Base-by-base conservation (phyloP, 225 moss, liverwort and hornwort species). In the Bryum argenteum region DNA sequence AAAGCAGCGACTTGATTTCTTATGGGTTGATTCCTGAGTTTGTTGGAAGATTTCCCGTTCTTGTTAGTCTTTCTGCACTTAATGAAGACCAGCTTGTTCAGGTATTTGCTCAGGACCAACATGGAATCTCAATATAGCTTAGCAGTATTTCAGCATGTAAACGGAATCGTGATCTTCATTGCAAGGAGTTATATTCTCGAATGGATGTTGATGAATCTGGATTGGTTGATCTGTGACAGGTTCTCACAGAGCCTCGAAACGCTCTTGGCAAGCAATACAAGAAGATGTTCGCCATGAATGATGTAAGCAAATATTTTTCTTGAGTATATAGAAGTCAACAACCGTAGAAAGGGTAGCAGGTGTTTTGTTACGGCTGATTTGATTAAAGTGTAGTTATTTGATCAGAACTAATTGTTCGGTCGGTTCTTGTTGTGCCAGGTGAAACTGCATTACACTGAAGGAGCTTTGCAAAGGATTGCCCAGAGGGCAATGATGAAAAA, bases 21-120 rank as follows among this genome's bases (percentile, higher is more conserved):
- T 97, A 97, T 81, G 97, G 97, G 41, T 84, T 97, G 88, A 92
- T 97, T 78, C 97, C 97, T 72, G 97, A 97, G 71, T 97, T 97
- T 72, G 94, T 94, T 72, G 97, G 97, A 64, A 84, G 97, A 69
- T 97, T 97, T 75, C 94, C 97, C 75, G 94, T 97, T 67, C 92
- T 94, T 69, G 97, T 97, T 75, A 91, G 97, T 79, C 91, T 97
- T 71, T 80, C 97, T 76, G 92, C 97, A 48, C 80, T 97, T 33
- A 87, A 92, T 70, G 92, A 97, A 83, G 92, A 97, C 72, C 97
- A 97, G 74, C 97, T 97, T 79, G 97, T 97, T 59, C 94, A 97
- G 94, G 97, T 97, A 77, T n/a, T 63, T 63, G 6, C 16, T 39
- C 39, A 19, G 16, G 16, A 37, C 44, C 21, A 47, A 41, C 13